Evolutionary conservation across 1,284 basidiomycete species (phyloP).

Genomic region (Bondarzewia mesenterica): DNA sequence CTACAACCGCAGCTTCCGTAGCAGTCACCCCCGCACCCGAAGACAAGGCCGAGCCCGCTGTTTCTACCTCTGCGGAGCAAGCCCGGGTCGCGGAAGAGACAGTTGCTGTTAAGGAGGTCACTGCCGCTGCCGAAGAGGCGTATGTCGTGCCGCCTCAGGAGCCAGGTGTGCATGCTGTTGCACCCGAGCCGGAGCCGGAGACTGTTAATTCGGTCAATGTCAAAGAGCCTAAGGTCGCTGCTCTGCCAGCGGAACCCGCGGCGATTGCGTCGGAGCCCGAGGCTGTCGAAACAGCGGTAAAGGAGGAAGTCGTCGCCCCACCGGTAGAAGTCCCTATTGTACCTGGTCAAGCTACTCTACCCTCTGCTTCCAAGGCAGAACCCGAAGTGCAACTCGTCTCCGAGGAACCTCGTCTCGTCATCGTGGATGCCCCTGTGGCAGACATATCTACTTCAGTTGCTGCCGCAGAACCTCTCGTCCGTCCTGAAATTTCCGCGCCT

Average conservation of each 20-base stretch:
- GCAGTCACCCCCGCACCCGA: no score
- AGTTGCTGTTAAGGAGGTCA: not conserved
- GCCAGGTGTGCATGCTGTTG: not conserved
- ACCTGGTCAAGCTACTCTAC: not conserved
- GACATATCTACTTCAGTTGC: no score
- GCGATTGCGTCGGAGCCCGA: not conserved
- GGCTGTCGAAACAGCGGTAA: not conserved
- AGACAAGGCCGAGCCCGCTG: no score
- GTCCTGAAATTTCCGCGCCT: not conserved
- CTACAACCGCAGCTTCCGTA: no score
- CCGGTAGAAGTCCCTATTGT: no score
- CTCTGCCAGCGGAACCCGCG: no score
- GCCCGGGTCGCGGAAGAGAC: constrained; percentile 1
- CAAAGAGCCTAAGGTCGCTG: not conserved
- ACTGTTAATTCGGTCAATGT: not conserved
- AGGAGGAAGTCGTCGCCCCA: not conserved
- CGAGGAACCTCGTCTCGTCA: not conserved
- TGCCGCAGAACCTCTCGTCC: not conserved
- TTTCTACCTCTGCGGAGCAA: not conserved
- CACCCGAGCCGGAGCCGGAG: no score
- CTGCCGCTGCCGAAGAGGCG: constrained; percentile 3
- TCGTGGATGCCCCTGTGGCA: no score
- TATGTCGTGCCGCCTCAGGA: not conserved
- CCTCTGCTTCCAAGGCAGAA: not conserved
- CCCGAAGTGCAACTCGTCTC: not conserved